Evolutionary conservation across 1,139 yeast species (phyloP), one percentile per base, ranked within the genome.

Genomic region (Saccharomycopsis hybrid): DNA sequence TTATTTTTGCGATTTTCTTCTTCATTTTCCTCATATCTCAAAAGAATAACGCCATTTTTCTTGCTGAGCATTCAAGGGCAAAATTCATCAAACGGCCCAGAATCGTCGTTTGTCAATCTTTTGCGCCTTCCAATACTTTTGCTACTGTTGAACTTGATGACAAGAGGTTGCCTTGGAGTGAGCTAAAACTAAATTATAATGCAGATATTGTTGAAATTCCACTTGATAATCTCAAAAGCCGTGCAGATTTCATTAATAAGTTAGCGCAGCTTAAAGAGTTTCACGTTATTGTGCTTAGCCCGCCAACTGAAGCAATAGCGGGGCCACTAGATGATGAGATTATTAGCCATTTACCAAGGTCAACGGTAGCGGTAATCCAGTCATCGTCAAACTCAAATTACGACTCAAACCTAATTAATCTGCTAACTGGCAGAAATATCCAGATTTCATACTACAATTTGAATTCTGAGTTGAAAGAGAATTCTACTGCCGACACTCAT

Each of bases 401-500:
- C n/a, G n/a, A n/a, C n/a, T n/a, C n/a, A n/a, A n/a, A n/a, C n/a
- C n/a, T n/a, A n/a, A 45, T 50, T 24, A 40, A 44, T 25, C 9
- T 32, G 31, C 24, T 50, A 30, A 48, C 49, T 5, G 3, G 2
- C 4, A 48, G 37, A 36, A 40, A 47, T 13, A 41, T 50, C 4
- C 54, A 50, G 29, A 18, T 50, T 13, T 50, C 54, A 4, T n/a
- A n/a, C n/a, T 37, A 42, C 39, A 38, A 40, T 13, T n/a, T 38
- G 4, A 42, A 41, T 28, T 29, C 32, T 27, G 54, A 50, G 29
- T 35, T 50, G 5, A 44, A 41, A 31, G 54, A 50, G 11, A 50
- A 50, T 32, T 40, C 95, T 8, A 87, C 96, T 7, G 95, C 95
- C 1, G 89, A 83, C 58, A 78, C 88, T 2, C 90, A 87, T 49